A percentile compares a stretch with the other conserved stretches of the same genome.
phyloP scores from a whole-genome alignment of 768 basidiomycete species.

The Psilocybe sp. region DNA sequence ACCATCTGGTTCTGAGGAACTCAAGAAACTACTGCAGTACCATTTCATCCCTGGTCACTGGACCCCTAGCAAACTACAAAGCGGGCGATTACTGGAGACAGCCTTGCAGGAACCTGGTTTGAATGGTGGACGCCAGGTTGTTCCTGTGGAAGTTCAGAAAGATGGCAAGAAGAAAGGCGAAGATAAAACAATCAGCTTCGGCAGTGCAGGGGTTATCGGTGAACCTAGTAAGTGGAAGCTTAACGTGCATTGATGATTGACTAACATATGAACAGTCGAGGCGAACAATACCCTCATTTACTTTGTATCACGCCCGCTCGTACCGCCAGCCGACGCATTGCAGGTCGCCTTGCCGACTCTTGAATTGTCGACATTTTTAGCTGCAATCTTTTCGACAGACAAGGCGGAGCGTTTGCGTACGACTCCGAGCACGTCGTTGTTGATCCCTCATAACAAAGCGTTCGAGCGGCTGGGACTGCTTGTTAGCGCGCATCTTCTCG shows the following conservation, averaged over 20 bases:
- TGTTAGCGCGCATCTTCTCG: conserved; percentile 82
- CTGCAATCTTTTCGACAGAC: conserved; percentile 82
- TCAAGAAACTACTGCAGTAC: conserved; percentile 76
- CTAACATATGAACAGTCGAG: conserved; percentile 46
- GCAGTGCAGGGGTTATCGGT: conserved; percentile 77
- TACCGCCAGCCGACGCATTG: conserved; percentile 79
- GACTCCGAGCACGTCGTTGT: conserved; percentile 70
- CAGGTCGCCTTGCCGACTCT: conserved; percentile 78
- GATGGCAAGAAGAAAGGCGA: conserved; percentile 43
- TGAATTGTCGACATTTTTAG: conserved; percentile 89
- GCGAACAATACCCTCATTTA: conserved; percentile 83
- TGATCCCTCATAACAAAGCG: conserved; percentile 88
- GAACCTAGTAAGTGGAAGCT: conserved; percentile 57
- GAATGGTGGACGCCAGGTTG: conserved; percentile 65
- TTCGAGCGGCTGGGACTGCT: conserved; percentile 84
- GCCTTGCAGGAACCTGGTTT: conserved; percentile 72
- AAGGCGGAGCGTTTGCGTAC: conserved; percentile 68
- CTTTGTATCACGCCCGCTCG: conserved; percentile 79
- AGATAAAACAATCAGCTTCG: conserved; percentile 69
- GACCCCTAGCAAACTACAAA: conserved; percentile 62
- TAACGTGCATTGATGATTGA: background rate
- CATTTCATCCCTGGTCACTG: conserved; percentile 89
- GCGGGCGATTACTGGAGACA: conserved; percentile 79
- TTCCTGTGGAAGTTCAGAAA: conserved; percentile 61
- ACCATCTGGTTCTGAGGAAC: conserved; percentile 59